Evolutionary conservation across 2,329 filamentous ascomycete genomes (phyloP), one percentile per base, ranked within the genome.

Genomic region (Bipolaris zeicola): DNA sequence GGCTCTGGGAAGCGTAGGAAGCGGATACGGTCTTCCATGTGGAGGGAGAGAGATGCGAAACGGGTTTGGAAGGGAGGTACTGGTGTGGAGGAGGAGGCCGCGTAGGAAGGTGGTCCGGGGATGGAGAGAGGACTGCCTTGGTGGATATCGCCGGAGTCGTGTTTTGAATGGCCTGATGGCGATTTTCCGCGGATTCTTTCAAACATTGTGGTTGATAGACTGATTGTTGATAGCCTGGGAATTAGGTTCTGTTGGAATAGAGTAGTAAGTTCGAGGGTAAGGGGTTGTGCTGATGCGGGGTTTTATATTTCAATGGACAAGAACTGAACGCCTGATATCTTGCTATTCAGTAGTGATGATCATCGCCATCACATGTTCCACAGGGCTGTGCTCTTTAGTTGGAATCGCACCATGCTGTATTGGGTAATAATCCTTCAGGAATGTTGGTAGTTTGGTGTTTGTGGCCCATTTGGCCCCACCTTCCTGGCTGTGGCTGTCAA

Each of bases 1-100:
- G 51, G 33, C 8, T 59, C 46, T 1, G 70, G 67, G 58, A 79
- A 78, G 36, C 70, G 66, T 10, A 79, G 62, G 28, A 78, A 69
- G 13, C 76, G 76, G n/a, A 72, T 31, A 10, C 64, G 55, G 46
- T 69, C 67, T 18, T 53, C 42, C 54, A 58, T 49, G 50, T 70
- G 68, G 37, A 70, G 57, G 0, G 66, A 68, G 26, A 70, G 51
- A 1, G 65, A 68, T 5, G 68, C 68, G 44, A 68, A 68, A 26
- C 44, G 57, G 2, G 68, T 65, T 47, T 67, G 62, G 22, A 68
- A 56, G 34, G 54, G 3, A 14, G 55, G 49, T n/a, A 24, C 14
- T 42, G 36, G 5, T 1, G 62, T 65, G 28, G 63, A 57, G 47
- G 50, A 24, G 36, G 44, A 22, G 13, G 52, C 44, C 37, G 42